phyloP scores from a whole-genome alignment of 1,139 yeast species.

The Zygosaccharomyces pseudobailii region DNA sequence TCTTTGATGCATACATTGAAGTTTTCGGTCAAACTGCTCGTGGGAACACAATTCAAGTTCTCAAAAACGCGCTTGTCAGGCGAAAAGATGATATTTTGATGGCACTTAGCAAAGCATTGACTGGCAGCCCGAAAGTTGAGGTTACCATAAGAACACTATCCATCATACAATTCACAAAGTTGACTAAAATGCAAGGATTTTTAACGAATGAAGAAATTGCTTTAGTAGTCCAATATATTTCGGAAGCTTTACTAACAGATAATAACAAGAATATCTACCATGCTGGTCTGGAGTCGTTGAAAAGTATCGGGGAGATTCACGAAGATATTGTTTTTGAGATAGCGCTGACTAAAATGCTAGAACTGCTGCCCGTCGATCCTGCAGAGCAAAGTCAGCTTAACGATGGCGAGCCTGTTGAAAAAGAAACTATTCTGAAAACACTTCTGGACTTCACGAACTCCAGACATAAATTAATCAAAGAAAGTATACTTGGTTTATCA shows the following conservation, averaged over 20 bases:
- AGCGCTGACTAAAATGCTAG: constrained; percentile 56
- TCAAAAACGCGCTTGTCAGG: constrained; percentile 35
- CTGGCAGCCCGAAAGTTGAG: constrained; percentile 61
- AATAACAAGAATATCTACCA: constrained; percentile 40
- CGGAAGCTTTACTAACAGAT: constrained; percentile 52
- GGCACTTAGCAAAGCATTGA: constrained; percentile 60
- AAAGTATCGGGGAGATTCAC: constrained; percentile 39
- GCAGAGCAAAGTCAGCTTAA: constrained; percentile 22
- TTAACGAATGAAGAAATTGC: constrained; percentile 52
- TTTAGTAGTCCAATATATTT: constrained; percentile 61
- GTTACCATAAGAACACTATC: constrained; percentile 64
- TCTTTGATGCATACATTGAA: constrained; percentile 42
- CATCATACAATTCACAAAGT: constrained; percentile 56
- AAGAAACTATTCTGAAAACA: constrained; percentile 42
- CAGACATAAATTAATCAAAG: constrained; percentile 29
- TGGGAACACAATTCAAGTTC: constrained; percentile 10
- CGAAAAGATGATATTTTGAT: constrained; percentile 65
- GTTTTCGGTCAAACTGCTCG: constrained; percentile 31
- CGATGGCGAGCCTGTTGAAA: constrained; percentile 25
- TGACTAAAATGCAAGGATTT: constrained; percentile 45
- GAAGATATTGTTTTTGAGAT: constrained; percentile 50
- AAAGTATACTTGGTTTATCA: constrained; percentile 27
- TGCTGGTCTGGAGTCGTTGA: constrained; percentile 49
- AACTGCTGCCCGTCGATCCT: constrained; percentile 44
- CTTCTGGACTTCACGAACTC: constrained; percentile 37